These are phyloP conservation scores for Penicillium sclerotiorum DNA, from an alignment of 2,329 filamentous ascomycete genomes.

Conservation along the genomic window DNA sequence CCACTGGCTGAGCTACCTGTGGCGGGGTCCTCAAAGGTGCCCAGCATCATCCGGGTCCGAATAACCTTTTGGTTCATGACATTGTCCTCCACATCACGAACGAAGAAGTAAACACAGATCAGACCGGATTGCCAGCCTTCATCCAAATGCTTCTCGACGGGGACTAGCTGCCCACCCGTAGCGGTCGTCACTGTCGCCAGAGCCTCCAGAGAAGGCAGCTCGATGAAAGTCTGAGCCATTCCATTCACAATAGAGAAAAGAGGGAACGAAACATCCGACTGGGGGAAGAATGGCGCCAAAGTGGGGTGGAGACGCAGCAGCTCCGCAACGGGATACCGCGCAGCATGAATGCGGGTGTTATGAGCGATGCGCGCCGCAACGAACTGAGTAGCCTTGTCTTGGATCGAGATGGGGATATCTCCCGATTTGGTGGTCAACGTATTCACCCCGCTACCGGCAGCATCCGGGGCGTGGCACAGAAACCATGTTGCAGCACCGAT, in stretches of 20 bases:
- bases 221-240: conserved; percentile 63
- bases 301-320: conserved; percentile 31
- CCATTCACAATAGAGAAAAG: conserved; percentile 45
- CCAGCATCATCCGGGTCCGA: conserved; percentile 35
- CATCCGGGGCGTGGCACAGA: conserved; percentile 28
- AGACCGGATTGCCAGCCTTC: conserved; percentile 36
- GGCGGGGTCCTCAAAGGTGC: conserved; percentile 35
- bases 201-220: conserved; percentile 62
- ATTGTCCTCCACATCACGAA: conserved; percentile 57
- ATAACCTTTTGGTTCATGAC: conserved; percentile 50
- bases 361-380: conserved; percentile 40
- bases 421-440: conserved; percentile 61
- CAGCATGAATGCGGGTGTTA: conserved; percentile 38
- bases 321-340: conserved; percentile 27
- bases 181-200: conserved; percentile 47
- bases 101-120: conserved; percentile 36
- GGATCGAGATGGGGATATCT: conserved; percentile 51
- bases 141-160: conserved; percentile 31
- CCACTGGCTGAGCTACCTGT: conserved; percentile 63
- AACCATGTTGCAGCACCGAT: conserved; percentile 59
- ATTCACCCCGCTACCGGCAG: conserved; percentile 11
- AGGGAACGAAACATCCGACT: conserved; percentile 24
- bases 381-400: conserved; percentile 12
- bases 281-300: conserved; percentile 23
- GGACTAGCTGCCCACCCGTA: conserved; percentile 28